These are phyloP conservation scores for Logfia minima DNA, from an alignment of 129 eudicot genomes.

Conservation along the genomic window DNA sequence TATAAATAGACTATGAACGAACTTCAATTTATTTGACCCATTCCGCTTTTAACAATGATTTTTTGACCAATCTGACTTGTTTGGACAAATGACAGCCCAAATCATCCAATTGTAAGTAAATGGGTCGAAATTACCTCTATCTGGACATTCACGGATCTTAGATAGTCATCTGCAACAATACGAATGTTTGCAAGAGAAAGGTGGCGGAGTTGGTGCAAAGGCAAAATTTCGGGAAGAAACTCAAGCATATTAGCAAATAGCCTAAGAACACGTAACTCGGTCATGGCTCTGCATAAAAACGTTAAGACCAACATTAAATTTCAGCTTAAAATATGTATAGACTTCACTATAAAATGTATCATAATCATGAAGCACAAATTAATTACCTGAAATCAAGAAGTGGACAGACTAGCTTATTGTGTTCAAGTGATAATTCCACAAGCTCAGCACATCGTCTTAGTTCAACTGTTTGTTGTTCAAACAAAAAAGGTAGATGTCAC, in stretches of 20 bases:
- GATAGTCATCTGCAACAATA: slow-evolving; percentile 80
- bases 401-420: slow-evolving; percentile 95
- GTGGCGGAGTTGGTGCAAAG: slow-evolving; percentile 88
- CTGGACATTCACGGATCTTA: slow-evolving; percentile 83
- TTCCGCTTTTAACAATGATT: background rate
- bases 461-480: slow-evolving; percentile 64
- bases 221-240: slow-evolving; percentile 91
- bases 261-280: slow-evolving; percentile 81
- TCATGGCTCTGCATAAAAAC: slow-evolving; percentile 69
- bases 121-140: slow-evolving; percentile 62
- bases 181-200: slow-evolving; percentile 92
- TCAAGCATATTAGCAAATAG: slow-evolving; percentile 92
- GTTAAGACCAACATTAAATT: slow-evolving; percentile 25
- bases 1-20: background rate
- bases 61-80: background rate
- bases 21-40: background rate
- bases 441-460: slow-evolving; percentile 79
- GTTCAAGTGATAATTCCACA: slow-evolving; percentile 90
- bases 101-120: slow-evolving; percentile 2
- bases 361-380: slow-evolving; percentile 1
- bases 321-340: slow-evolving; percentile 12
- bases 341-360: slow-evolving; percentile 6
- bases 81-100: background rate
- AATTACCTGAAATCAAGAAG: slow-evolving; percentile 91
- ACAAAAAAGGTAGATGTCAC: slow-evolving; percentile 38